Evolutionary conservation across 768 basidiomycete genomes (phyloP).

Genomic region (Trametes coccinea): DNA sequence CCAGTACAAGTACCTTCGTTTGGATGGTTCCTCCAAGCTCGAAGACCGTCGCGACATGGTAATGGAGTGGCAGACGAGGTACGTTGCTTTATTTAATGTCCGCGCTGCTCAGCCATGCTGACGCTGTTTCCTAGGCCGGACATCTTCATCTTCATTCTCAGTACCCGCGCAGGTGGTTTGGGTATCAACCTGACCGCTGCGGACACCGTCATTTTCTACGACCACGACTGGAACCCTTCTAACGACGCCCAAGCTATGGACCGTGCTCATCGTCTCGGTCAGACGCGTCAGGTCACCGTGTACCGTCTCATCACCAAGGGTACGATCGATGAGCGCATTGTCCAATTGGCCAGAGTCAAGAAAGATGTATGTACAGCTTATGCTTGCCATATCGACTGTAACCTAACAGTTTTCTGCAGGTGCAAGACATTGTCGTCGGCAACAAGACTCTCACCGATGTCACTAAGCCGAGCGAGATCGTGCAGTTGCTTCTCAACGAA

Average conservation of each 20-base stretch:
- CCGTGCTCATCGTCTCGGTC: conserved; percentile 93
- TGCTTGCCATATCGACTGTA: conserved; percentile 13
- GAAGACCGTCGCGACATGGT: conserved; percentile 99
- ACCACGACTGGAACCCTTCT: conserved; percentile 96
- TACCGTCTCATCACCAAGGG: conserved; percentile 93
- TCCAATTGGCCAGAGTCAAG: conserved; percentile 93
- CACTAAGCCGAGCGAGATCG: conserved; percentile 94
- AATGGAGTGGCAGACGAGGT: conserved; percentile 98
- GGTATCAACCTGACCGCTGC: conserved; percentile 97
- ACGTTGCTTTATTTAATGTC: conserved; percentile 2
- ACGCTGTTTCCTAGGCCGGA: conserved; percentile 56
- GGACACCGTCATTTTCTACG: conserved; percentile 94
- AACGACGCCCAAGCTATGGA: conserved; percentile 99
- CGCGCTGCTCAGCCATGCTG: background rate
- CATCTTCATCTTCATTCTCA: conserved; percentile 87
- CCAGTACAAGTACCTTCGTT: conserved; percentile 90
- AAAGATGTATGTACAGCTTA: conserved; percentile 70
- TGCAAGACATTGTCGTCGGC: conserved; percentile 99
- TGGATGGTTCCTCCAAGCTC: conserved; percentile 92
- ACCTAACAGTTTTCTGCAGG: conserved; percentile 46
- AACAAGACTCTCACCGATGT: conserved; percentile 94
- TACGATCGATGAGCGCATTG: conserved; percentile 95
- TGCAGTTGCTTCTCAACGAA: conserved; percentile 90
- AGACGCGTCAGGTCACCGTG: conserved; percentile 96
- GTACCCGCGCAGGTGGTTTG: conserved; percentile 93